phyloP scores from a whole-genome alignment of 148 eudicot genomes.

The Oxyria digyna region DNA sequence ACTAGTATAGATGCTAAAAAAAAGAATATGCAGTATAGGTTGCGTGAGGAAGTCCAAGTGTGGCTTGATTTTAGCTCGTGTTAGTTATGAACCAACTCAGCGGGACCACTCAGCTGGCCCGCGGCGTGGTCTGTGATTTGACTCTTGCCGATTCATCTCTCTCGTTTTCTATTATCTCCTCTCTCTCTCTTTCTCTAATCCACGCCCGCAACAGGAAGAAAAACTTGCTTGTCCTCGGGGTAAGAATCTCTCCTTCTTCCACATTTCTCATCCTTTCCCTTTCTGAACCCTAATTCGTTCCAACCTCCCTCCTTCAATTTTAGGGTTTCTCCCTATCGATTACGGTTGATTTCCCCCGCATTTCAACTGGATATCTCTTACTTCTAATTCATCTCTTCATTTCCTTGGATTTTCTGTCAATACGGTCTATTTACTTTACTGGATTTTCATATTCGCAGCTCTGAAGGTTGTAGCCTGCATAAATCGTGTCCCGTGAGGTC shows the following conservation, averaged over 20 bases:
- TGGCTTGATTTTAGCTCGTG: background rate
- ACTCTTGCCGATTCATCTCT: background rate
- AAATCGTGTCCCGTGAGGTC: background rate
- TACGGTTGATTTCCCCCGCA: background rate
- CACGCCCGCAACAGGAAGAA: background rate
- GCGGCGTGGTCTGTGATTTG: background rate
- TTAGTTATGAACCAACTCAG: background rate
- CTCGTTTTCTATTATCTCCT: background rate
- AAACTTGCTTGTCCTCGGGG: background rate
- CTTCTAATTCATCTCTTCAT: background rate
- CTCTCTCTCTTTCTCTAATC: background rate
- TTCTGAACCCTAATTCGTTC: slow-evolving; percentile 1
- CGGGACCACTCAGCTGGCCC: background rate
- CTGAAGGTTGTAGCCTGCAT: background rate
- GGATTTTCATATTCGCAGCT: background rate
- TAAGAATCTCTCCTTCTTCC: background rate
- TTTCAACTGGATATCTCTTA: background rate
- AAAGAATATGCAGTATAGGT: too few species aligned
- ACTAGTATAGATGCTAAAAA: too few species aligned
- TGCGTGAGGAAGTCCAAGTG: too few species aligned
- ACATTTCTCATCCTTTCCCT: background rate
- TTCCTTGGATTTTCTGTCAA: background rate
- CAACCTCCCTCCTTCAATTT: background rate
- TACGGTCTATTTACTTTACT: background rate
- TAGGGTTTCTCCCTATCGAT: background rate